These are phyloP conservation scores for Chloromonas sp. DNA, from an alignment of 163 green algal species.

Conservation along the genomic window DNA sequence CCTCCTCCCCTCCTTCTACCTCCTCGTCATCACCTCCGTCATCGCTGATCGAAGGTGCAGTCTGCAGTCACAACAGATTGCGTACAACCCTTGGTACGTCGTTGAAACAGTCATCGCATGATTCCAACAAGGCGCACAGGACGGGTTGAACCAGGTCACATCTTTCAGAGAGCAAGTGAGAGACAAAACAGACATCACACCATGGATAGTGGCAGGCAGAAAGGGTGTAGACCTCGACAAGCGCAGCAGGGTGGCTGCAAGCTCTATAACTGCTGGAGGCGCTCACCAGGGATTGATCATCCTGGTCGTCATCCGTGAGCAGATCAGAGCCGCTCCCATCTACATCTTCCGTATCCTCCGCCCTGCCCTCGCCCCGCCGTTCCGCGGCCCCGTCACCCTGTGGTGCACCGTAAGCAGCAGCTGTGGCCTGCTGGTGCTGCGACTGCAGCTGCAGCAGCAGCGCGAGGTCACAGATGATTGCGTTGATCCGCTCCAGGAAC, in stretches of 20 bases:
- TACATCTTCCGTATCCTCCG: no score
- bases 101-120: background rate
- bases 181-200: no score
- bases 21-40: background rate
- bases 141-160: background rate
- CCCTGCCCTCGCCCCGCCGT: no score
- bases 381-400: no score
- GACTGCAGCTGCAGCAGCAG: conserved; percentile 5
- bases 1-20: background rate
- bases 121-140: background rate
- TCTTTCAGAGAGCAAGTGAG: no score
- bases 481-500: background rate
- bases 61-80: background rate
- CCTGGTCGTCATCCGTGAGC: no score
- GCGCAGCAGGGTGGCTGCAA: no score
- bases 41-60: background rate
- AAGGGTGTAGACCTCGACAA: no score
- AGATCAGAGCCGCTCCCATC: no score
- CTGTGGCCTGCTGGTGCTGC: background rate
- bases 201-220: no score
- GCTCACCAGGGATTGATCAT: no score
- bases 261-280: no score
- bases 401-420: background rate
- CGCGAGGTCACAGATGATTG: background rate
- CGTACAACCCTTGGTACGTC: background rate